Conservation (phyloP, 148 eudicot species). For the Oxyria digyna region DNA sequence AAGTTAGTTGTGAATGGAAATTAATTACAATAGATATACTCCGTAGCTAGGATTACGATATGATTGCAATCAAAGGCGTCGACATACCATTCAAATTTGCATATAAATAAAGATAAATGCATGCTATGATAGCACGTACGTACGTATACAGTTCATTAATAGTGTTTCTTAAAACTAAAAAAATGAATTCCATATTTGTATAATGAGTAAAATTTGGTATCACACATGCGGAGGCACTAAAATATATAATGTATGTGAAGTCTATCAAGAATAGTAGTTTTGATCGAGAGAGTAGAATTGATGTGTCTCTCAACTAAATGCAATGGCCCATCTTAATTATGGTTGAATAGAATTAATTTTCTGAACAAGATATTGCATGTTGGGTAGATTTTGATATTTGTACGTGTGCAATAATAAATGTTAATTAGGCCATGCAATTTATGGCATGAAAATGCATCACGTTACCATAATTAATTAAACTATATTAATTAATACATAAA, state of each 20-base stretch:
- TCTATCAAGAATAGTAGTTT: not conserved
- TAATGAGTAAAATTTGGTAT: not conserved
- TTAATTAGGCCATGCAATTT: not conserved
- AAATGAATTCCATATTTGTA: not conserved
- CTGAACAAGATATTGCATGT: not conserved
- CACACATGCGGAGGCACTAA: not conserved
- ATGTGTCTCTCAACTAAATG: not conserved
- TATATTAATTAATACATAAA: not conserved
- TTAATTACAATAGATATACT: no score
- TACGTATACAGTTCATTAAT: not conserved
- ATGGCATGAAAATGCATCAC: not conserved
- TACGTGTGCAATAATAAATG: constrained; percentile 7
- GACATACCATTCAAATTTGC: no score
- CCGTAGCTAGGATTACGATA: no score
- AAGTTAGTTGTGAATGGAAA: no score
- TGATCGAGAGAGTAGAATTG: not conserved
- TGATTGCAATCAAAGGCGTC: not conserved
- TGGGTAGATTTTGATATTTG: constrained; percentile 5
- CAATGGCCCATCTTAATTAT: not conserved
- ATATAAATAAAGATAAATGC: not conserved
- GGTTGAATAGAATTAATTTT: not conserved
- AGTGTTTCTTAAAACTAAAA: not conserved
- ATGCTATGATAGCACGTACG: not conserved
- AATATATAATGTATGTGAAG: not conserved
- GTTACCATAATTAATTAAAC: not conserved